Base-by-base conservation (phyloP, 1,139 yeast species). In the Keqinozyma sinolaborantium region DNA sequence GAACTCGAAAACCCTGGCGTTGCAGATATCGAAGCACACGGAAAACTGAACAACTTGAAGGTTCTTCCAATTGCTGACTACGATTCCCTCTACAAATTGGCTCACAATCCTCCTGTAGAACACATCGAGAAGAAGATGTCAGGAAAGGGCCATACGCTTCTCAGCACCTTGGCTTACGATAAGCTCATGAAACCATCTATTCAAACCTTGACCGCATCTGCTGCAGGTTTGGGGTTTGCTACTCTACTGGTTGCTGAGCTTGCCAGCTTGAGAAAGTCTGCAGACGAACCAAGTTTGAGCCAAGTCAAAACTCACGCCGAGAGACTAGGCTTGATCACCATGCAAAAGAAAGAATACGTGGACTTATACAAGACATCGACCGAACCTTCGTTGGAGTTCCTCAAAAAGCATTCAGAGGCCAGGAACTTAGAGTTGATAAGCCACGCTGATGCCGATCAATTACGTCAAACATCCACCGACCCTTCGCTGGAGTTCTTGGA, bases 251-350 rank as follows among this genome's bases (percentile, higher is more conserved):
- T 37, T 6, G 35, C 38, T 2, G 58, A 56, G 16, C 42, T 48
- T 7, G 40, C 40, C 3, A 38, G 40, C 5, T 41, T 61, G 29
- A 33, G 37, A 4, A 48, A 45, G 29, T 39, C 53, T n/a, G 66
- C 67, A 0, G 39, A 56, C 30, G 47, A 50, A 4, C 70, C 70
- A 29, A 47, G 53, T 16, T 48, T 60, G 35, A 56, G 49, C 27
- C 64, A 60, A 30, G 56, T 68, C 4, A 60, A 64, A 34, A 40
- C 45, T 9, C 60, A 56, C 13, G 71, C 72, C 2, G 68, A 64
- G 28, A 53, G 39, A 20, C 56, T 52, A 31, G 55, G 58, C n/a
- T 53, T 65, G 34, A 56, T 64, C 2, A 60, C 71, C 0, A 46
- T 68, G 33, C 39, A 58, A 3, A 53, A 55, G 34, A 30, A 41